phyloP scores from a whole-genome alignment of 2,329 filamentous ascomycete species.

The Aspergillus aculeatus region DNA sequence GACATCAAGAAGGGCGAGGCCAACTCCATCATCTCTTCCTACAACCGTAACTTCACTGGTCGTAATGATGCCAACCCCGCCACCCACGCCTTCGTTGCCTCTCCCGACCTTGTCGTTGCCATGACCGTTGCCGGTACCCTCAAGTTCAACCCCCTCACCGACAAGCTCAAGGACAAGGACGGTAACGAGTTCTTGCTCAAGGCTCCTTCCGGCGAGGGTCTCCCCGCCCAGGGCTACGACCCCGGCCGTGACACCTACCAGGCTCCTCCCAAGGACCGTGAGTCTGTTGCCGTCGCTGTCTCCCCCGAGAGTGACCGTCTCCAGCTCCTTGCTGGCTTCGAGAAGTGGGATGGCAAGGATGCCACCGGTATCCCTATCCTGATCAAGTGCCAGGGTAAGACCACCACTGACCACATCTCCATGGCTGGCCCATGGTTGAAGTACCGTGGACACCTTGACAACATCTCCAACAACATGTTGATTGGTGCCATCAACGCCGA shows the following conservation, averaged over 20 bases:
- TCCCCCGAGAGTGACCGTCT: slow-evolving; percentile 90
- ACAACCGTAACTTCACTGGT: slow-evolving; percentile 99
- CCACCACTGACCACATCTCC: slow-evolving; percentile 94
- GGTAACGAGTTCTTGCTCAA: slow-evolving; percentile 93
- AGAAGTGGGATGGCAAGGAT: slow-evolving; percentile 90
- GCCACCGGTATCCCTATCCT: slow-evolving; percentile 79
- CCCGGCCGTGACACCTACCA: slow-evolving; percentile 93
- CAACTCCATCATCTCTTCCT: slow-evolving; percentile 97
- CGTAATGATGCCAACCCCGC: slow-evolving; percentile 96
- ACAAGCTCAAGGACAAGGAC: slow-evolving; percentile 89
- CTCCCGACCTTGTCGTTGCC: slow-evolving; percentile 84
- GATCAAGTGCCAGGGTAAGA: slow-evolving; percentile 96
- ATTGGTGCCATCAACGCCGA: slow-evolving; percentile 95
- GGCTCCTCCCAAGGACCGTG: slow-evolving; percentile 80
- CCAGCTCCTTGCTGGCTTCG: slow-evolving; percentile 83
- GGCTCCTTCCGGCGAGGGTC: slow-evolving; percentile 74
- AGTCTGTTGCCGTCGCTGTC: slow-evolving; percentile 72
- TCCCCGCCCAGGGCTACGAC: slow-evolving; percentile 82
- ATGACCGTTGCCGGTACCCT: slow-evolving; percentile 79
- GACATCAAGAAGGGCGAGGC: slow-evolving; percentile 93
- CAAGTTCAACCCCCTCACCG: slow-evolving; percentile 92
- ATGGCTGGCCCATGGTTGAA: slow-evolving; percentile 98
- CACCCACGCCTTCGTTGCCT: slow-evolving; percentile 90
- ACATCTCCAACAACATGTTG: slow-evolving; percentile 99
- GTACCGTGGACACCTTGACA: slow-evolving; percentile 98